Evolutionary conservation across 1,139 yeast genomes (phyloP), one percentile per base, ranked within the genome.

Genomic region (Pichia sp.): DNA sequence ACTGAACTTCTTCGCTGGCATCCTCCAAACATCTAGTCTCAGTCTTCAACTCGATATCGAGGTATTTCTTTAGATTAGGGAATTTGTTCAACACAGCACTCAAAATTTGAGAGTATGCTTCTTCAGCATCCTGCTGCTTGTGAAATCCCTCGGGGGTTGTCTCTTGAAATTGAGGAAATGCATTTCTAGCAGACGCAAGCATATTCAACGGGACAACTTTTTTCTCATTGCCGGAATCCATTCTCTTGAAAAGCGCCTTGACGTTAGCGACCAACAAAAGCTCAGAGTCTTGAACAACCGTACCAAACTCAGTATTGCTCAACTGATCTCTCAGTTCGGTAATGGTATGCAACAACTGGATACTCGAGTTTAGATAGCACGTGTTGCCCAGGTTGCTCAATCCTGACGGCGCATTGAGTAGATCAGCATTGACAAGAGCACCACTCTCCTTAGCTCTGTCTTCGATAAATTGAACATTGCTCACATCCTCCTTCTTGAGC

Each of bases 101-200:
- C 60, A 92, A 72, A 55, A 93, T 78, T 67, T 88, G 95, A 13
- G 97, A 85, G 73, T 84, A 90, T 30, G 95, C 88, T 69, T 93
- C 99, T 72, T 93, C 99, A 0, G 99, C 99, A 75, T 93, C 99
- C 71, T 93, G 99, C 73, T 93, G 99, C 69, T 88, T 90, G 68
- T 80, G 87, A 57, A 79, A 76, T 1, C 97, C 97, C 38, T 57
- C 57, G 51, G 78, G 78, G 51, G 81, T 81, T 58, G 75, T 80
- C 67, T 93, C 97, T 47, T 87, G 89, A 72, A 95, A 93, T 72
- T 95, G 99, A 1, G 98, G 97, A 66, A 81, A 88, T 23, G 77
- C 73, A 54, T 76, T 75, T 71, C 93, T 80, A 59, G 88, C 75
- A 42, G 82, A 72, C 42, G 82, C 75, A 59, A 92, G 74, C 58